Base-by-base conservation (phyloP, 768 basidiomycete species). In the Naganishia antarctica region DNA sequence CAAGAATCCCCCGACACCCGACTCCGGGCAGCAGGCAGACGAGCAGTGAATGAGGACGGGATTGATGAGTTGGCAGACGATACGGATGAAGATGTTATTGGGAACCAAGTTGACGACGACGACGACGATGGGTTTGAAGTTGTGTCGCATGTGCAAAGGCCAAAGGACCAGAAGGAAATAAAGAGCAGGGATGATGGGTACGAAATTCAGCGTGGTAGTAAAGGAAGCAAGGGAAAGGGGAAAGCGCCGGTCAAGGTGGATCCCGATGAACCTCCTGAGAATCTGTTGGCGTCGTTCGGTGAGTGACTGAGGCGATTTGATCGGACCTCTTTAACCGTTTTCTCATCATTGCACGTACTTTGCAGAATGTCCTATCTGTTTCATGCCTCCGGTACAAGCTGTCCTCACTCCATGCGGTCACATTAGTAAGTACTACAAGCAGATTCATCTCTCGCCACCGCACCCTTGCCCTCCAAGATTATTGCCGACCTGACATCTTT, bases 361-460 rank as follows among this genome's bases (percentile, higher is more conserved):
- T 15, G n/a, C n/a, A 67, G 66, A 67, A 44, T 67, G 66, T 45
- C 66, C 66, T 6, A 67, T 67, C 40, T 67, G 66, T 41, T 49
- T 67, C 18, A 44, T 45, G 26, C 66, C 66, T 28, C 66, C 66
- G 4, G 45, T 59, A 3, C 53, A 57, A 43, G 66, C 66, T 37
- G 66, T 67, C 4, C 37, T 67, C 21, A 67, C 66, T 23, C 66
- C 66, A 0, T 67, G 66, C 40, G 66, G 66, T 12, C 66, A 67
- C 41, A 62, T 67, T 50, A 57, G 65, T 66, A 32, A 60, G 65
- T 61, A 13, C 15, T 15, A 15, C 34, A 7, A 37, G 8, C 8
- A 7, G 34, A 37, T 37, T 32, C 12, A 12, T 34, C 4, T 31
- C 29, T 31, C 21, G 18, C 21, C 11, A 8, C 28, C n/a, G 45